Percentiles rank a stretch among this genome's conserved stretches.
phyloP scores from a whole-genome alignment of 225 moss, liverwort and hornwort genomes.

The Bryoerythrophyllum caledonicum region DNA sequence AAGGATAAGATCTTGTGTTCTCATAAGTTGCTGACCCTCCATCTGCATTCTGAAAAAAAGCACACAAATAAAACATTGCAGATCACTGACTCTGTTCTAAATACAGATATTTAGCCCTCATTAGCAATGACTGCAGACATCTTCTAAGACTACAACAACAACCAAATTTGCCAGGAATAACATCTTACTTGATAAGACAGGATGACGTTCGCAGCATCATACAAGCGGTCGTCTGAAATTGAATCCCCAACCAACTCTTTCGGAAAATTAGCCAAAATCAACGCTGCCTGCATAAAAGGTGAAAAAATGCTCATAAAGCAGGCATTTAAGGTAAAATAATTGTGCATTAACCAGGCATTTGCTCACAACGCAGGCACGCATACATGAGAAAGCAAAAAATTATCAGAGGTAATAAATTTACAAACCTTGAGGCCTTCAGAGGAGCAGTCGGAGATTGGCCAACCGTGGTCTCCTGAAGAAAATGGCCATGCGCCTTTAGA shows the following conservation, averaged over 20 bases:
- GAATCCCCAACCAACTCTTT: constrained; percentile 67
- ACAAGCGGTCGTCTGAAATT: constrained; percentile 70
- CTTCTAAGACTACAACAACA: neutral
- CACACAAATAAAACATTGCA: neutral
- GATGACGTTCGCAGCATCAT: constrained; percentile 78
- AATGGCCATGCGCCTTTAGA: constrained; percentile 97
- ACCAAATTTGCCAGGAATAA: constrained; percentile 3
- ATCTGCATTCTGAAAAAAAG: constrained; percentile 61
- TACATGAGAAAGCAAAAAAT: neutral
- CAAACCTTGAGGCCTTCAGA: constrained; percentile 86
- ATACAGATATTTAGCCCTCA: constrained; percentile 7
- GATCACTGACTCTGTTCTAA: constrained; percentile 11
- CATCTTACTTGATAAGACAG: constrained; percentile 87
- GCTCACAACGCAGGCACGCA: neutral
- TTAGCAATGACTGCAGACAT: neutral
- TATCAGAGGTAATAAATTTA: constrained; percentile 15
- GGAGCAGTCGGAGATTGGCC: constrained; percentile 97
- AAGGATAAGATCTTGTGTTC: constrained; percentile 78
- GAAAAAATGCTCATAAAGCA: neutral
- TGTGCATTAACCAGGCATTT: no score
- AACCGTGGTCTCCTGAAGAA: constrained; percentile 84
- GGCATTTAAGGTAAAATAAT: neutral
- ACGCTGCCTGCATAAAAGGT: constrained; percentile 57
- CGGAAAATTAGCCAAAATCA: constrained; percentile 68
- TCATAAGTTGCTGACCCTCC: constrained; percentile 93